Percentiles rank a stretch among this genome's conserved stretches.
Conservation (phyloP, 2,329 filamentous ascomycete genomes). For the Phaeosphaeriaceae sp. region DNA sequence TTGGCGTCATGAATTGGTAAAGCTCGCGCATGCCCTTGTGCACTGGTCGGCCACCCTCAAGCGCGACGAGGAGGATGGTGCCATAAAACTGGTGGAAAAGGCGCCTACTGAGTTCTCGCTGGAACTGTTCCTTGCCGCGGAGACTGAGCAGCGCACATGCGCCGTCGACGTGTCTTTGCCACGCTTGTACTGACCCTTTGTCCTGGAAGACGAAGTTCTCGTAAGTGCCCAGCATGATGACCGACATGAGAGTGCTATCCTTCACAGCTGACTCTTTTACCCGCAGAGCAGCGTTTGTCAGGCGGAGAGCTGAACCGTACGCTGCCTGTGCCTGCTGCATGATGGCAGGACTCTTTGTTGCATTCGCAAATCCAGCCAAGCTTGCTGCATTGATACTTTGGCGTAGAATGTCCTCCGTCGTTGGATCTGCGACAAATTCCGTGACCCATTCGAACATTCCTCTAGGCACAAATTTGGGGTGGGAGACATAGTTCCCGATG, state of each 20-base stretch:
- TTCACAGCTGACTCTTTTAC: conserved; percentile 22
- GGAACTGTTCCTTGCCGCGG: conserved; percentile 37
- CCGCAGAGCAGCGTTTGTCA: conserved; percentile 34
- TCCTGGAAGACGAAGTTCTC: conserved; percentile 40
- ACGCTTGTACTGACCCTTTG: conserved; percentile 37
- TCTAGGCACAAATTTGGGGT: conserved; percentile 29
- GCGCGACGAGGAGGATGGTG: conserved; percentile 27
- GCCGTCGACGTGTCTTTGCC: conserved; percentile 44
- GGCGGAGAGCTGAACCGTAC: conserved; percentile 32
- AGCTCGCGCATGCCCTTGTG: conserved; percentile 29
- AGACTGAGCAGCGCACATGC: conserved; percentile 41
- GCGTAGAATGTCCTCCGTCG: conserved; percentile 26
- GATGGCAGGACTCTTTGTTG: conserved; percentile 28
- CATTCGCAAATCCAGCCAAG: conserved; percentile 33
- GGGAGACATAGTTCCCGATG: conserved; percentile 36
- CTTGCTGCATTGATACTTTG: conserved; percentile 33
- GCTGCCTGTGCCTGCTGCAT: conserved; percentile 34
- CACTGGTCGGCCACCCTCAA: conserved; percentile 25
- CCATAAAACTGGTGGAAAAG: conserved; percentile 43
- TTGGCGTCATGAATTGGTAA: conserved; percentile 22
- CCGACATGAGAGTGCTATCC: conserved; percentile 38
- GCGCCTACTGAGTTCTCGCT: conserved; percentile 23
- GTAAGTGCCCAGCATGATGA: conserved; percentile 44
- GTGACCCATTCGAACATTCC: conserved; percentile 39
- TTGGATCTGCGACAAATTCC: conserved; percentile 25